Conservation (phyloP, 2,329 filamentous ascomycete species). For the Colletotrichum limetticola region DNA sequence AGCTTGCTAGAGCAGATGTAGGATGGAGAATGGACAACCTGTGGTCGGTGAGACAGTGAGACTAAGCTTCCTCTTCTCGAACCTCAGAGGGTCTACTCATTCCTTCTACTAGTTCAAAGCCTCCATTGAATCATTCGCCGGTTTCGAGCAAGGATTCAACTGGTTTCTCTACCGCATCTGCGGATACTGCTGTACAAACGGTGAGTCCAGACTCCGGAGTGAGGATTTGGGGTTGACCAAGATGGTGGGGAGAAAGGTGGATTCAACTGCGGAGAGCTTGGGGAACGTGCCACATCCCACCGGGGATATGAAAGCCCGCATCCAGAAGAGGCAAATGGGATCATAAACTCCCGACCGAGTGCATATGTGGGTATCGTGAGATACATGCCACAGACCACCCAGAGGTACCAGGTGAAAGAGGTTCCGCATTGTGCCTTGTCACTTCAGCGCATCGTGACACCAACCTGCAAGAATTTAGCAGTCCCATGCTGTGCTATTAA, state of each 20-base stretch:
- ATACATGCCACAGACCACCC: neutral
- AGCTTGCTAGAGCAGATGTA: too few relatives aligned
- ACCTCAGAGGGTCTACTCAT: too few relatives aligned
- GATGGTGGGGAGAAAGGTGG: neutral
- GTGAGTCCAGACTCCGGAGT: neutral
- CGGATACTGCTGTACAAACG: too few relatives aligned
- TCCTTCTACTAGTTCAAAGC: too few relatives aligned
- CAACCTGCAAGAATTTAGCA: neutral
- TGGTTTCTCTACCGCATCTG: too few relatives aligned
- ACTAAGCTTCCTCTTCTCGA: too few relatives aligned
- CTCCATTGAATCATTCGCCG: too few relatives aligned
- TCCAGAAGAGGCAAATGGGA: neutral
- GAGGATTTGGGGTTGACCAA: neutral
- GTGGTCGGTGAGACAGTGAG: too few relatives aligned
- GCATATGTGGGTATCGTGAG: neutral
- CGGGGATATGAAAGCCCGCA: neutral
- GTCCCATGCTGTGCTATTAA: neutral
- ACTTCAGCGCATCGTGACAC: neutral
- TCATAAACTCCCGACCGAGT: neutral
- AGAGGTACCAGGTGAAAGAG: neutral
- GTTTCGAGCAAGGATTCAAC: neutral
- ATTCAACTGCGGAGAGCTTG: neutral
- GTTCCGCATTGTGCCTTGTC: neutral
- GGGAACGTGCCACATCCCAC: neutral
- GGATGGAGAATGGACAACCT: too few relatives aligned